Percentiles rank a stretch among this genome's conserved stretches.
Conservation (phyloP, 805 yeast genomes). For the Schizosaccharomyces lindneri region DNA sequence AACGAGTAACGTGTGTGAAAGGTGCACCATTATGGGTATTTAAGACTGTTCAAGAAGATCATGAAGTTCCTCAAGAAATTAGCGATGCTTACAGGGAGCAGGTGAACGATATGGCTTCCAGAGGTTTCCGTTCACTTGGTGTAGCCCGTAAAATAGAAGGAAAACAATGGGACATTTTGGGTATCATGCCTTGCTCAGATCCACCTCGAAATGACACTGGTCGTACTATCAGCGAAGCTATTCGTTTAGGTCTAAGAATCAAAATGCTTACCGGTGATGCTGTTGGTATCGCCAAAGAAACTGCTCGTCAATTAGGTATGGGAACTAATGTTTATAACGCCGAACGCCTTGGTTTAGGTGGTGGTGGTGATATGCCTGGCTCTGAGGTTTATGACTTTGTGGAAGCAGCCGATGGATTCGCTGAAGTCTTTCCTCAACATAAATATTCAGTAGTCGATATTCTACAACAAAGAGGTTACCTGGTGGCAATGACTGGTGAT, state of each 20-base stretch:
- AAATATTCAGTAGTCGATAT: slow-evolving; percentile 43
- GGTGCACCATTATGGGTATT: slow-evolving; percentile 95
- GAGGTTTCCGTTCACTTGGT: slow-evolving; percentile 97
- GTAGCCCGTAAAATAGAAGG: slow-evolving; percentile 97
- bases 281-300: slow-evolving; percentile 95
- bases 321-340: slow-evolving; percentile 94
- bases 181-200: slow-evolving; percentile 97
- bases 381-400: slow-evolving; percentile 42
- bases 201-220: slow-evolving; percentile 98
- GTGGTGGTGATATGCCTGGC: slow-evolving; percentile 41
- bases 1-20: slow-evolving; percentile 82
- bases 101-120: slow-evolving; percentile 89
- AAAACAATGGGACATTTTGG: slow-evolving; percentile 93
- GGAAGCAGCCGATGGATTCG: slow-evolving; percentile 86
- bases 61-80: slow-evolving; percentile 82
- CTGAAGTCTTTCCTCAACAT: slow-evolving; percentile 46
- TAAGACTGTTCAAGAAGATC: slow-evolving; percentile 92
- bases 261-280: slow-evolving; percentile 99
- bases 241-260: slow-evolving; percentile 72
- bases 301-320: slow-evolving; percentile 89
- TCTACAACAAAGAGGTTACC: slow-evolving; percentile 36
- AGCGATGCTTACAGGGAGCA: slow-evolving; percentile 88
- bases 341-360: slow-evolving; percentile 82
- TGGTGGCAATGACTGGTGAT: slow-evolving; percentile 49
- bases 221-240: slow-evolving; percentile 76